Percentiles rank a stretch among this genome's conserved stretches.
Conservation (phyloP, 1,139 yeast species). For the Magnusiomyces fungicola region DNA sequence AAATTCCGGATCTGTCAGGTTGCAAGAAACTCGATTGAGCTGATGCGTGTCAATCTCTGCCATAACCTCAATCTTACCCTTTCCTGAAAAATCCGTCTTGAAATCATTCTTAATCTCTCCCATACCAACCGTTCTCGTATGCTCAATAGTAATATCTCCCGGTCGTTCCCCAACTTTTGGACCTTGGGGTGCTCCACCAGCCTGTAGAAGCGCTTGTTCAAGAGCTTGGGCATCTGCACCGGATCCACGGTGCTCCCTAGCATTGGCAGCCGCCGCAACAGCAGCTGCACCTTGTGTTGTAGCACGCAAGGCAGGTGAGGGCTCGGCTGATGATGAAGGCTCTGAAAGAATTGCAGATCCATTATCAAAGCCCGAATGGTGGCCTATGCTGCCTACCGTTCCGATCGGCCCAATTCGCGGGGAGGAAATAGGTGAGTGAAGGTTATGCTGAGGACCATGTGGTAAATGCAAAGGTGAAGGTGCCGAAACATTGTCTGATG, state of each 20-base stretch:
- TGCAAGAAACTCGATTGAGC: constrained; percentile 65
- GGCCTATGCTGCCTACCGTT: background rate
- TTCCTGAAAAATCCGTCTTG: constrained; percentile 80
- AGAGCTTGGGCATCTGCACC: background rate
- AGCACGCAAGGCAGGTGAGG: constrained; percentile 19
- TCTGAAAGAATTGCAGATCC: background rate
- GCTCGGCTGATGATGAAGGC: background rate
- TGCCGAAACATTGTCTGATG: background rate
- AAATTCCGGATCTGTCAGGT: constrained; percentile 69
- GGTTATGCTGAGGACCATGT: background rate
- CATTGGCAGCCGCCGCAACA: constrained; percentile 24
- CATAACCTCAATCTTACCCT: constrained; percentile 69
- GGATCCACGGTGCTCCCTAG: constrained; percentile 20
- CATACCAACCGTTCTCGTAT: constrained; percentile 59
- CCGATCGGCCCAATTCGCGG: background rate
- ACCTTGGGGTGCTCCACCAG: background rate
- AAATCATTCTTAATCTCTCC: constrained; percentile 88
- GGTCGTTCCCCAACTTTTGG: background rate
- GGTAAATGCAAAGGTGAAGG: background rate
- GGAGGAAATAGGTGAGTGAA: background rate
- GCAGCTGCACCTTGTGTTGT: constrained; percentile 18
- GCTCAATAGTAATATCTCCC: constrained; percentile 45
- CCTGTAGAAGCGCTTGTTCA: background rate
- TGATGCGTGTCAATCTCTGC: constrained; percentile 42
- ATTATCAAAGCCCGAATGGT: background rate